Evolutionary conservation across 805 yeast genomes (phyloP), one percentile per base, ranked within the genome.

Genomic region (Peterozyma toletana): DNA sequence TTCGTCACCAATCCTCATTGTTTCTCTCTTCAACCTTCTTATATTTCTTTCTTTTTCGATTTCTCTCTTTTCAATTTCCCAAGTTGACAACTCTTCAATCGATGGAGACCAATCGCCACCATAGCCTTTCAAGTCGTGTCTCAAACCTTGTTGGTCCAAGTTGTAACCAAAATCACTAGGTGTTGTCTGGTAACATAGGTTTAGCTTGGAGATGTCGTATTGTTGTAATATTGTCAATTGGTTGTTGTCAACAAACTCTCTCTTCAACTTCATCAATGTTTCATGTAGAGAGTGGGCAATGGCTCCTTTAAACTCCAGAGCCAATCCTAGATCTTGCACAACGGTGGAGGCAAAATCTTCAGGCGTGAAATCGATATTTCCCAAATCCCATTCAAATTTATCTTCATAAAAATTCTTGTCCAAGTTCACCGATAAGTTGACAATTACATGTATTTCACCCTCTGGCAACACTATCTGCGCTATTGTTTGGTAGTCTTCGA

Each of bases 31-130:
- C 58, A 90, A 71, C 58, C 99, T 79, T 63, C 99, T 78, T 48
- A 88, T 73, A 58, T 86, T 89, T 62, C 98, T 76, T 54, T 90
- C 96, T 56, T 95, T 80, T 64, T 93, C 99, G 53, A 89, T 88
- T 59, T 93, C 98, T 52, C 98, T 76, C 64, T 84, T 83, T 58
- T 91, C 97, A 45, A 93, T 87, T 62, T 93, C 99, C 77, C 90
- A 88, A 43, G 86, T 90, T 1, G 93, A 80, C 47, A 93, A 71
- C 11, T 79, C 77, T 62, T 91, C 98, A 6, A 91, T 83, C 37
- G 79, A 73, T 27, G 99, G 99, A 43, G 83, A 81, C 95, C 96
- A 93, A 36, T 70, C 76, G 33, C 80, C 85, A 30, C 95, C 96
- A 21, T 86, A 73, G 41, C 78, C 79, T 56, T 84, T 93, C 30